Conservation (phyloP, 2,329 filamentous ascomycete genomes). For the Aspergillus niger region DNA sequence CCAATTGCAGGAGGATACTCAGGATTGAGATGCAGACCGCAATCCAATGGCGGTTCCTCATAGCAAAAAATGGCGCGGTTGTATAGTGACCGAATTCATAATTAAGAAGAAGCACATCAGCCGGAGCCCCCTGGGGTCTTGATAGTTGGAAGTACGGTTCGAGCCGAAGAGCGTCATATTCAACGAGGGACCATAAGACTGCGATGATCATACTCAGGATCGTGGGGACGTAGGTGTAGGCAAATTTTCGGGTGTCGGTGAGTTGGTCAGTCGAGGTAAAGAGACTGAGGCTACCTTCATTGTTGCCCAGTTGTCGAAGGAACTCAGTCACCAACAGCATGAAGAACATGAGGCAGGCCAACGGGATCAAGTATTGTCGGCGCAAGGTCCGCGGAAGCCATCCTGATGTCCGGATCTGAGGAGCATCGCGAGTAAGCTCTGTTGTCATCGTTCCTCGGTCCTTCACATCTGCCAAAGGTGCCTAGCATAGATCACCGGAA, state of each 20-base stretch:
- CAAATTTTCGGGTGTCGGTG: neutral
- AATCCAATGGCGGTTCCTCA: slow-evolving; percentile 11
- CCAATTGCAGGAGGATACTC: slow-evolving; percentile 9
- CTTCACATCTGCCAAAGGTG: neutral
- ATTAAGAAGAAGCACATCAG: slow-evolving; percentile 11
- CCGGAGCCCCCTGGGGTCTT: slow-evolving; percentile 6
- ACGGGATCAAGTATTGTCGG: slow-evolving; percentile 4
- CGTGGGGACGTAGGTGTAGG: slow-evolving; percentile 9
- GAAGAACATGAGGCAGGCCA: slow-evolving; percentile 5
- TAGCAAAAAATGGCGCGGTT: slow-evolving; percentile 8
- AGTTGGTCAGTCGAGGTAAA: slow-evolving; percentile 9
- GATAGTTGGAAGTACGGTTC: slow-evolving; percentile 13
- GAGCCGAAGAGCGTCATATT: slow-evolving; percentile 12
- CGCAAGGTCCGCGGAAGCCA: slow-evolving; percentile 12
- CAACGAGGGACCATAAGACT: slow-evolving; percentile 10
- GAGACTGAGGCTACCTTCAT: slow-evolving; percentile 5
- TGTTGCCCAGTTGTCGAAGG: slow-evolving; percentile 4
- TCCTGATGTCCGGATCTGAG: slow-evolving; percentile 5
- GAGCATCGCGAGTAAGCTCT: neutral
- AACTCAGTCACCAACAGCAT: slow-evolving; percentile 7
- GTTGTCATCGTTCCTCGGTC: neutral
- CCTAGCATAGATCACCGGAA: neutral
- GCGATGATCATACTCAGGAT: slow-evolving; percentile 9
- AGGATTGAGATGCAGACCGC: slow-evolving; percentile 8
- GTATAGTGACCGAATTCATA: slow-evolving; percentile 13